phyloP scores from a whole-genome alignment of 768 basidiomycete species.

The Agrocybe pediades region DNA sequence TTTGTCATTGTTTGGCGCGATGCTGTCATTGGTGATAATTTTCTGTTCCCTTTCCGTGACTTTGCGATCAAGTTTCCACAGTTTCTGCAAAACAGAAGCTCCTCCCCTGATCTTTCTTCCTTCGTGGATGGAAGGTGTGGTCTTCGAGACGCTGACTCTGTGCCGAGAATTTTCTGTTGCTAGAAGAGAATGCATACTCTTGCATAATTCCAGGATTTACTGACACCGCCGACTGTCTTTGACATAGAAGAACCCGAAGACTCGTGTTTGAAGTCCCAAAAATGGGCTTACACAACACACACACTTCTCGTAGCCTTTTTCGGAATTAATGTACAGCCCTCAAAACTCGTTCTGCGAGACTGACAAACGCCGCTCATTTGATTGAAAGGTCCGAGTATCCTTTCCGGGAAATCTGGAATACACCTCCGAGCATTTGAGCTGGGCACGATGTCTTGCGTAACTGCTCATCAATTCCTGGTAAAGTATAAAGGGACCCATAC shows the following conservation, averaged over 20 bases:
- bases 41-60: conserved; percentile 1
- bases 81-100: not conserved
- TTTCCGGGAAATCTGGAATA: conserved; percentile 16
- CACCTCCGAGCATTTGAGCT: not conserved
- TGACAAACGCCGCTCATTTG: conserved; percentile 10
- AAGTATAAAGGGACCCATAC: conserved; percentile 22
- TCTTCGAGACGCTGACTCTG: not conserved
- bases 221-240: not conserved
- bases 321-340: conserved; percentile 12
- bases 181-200: not conserved
- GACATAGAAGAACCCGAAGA: not conserved
- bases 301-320: conserved; percentile 4
- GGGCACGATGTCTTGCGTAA: conserved; percentile 24
- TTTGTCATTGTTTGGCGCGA: conserved; percentile 11
- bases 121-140: too few relatives aligned
- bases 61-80: conserved; percentile 24
- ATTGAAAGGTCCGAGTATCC: conserved; percentile 3
- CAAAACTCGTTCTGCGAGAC: conserved; percentile 7
- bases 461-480: conserved; percentile 2
- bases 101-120: not conserved
- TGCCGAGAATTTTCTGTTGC: not conserved
- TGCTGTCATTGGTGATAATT: not conserved
- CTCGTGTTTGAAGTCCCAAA: not conserved
- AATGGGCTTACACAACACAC: not conserved
- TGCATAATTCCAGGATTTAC: not conserved